Evolutionary conservation across 2,329 filamentous ascomycete genomes (phyloP).

Genomic region (Nannizzia gypsea): DNA sequence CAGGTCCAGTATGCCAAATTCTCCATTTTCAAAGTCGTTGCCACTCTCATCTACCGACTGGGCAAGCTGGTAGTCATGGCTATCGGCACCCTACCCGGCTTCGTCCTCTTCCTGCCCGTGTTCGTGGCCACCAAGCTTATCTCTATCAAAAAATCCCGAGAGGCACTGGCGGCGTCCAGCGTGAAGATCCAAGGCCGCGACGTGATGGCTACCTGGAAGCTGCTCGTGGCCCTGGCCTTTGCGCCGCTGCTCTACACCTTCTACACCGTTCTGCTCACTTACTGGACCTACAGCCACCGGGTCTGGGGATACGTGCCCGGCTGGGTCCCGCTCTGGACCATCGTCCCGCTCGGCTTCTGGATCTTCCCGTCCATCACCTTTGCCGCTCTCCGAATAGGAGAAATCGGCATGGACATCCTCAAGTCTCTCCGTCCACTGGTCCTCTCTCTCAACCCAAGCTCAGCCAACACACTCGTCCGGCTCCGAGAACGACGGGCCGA

Average conservation of each 20-base stretch:
- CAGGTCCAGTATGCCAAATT: slow-evolving; percentile 87
- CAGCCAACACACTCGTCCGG: slow-evolving; percentile 69
- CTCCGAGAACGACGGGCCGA: slow-evolving; percentile 60
- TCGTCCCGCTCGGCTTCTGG: slow-evolving; percentile 62
- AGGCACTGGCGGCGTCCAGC: slow-evolving; percentile 71
- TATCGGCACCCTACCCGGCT: slow-evolving; percentile 71
- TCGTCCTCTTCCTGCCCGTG: slow-evolving; percentile 76
- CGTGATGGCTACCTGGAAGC: slow-evolving; percentile 90
- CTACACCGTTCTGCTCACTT: slow-evolving; percentile 62
- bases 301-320: slow-evolving; percentile 70
- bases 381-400: slow-evolving; percentile 83
- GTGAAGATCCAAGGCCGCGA: slow-evolving; percentile 83
- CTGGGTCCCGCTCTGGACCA: slow-evolving; percentile 66
- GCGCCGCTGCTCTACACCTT: slow-evolving; percentile 70
- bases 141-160: slow-evolving; percentile 67
- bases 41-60: slow-evolving; percentile 67
- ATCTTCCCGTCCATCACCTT: slow-evolving; percentile 84
- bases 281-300: slow-evolving; percentile 69
- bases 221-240: slow-evolving; percentile 73
- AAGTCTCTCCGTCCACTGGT: slow-evolving; percentile 85
- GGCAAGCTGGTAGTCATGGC: slow-evolving; percentile 65
- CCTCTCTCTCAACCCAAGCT: slow-evolving; percentile 71
- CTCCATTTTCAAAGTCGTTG: slow-evolving; percentile 62
- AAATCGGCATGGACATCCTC: slow-evolving; percentile 97
- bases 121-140: slow-evolving; percentile 77